Evolutionary conservation across 371 early-diverging fungal genomes (phyloP).

Genomic region (Rhizopus stolonifer): DNA sequence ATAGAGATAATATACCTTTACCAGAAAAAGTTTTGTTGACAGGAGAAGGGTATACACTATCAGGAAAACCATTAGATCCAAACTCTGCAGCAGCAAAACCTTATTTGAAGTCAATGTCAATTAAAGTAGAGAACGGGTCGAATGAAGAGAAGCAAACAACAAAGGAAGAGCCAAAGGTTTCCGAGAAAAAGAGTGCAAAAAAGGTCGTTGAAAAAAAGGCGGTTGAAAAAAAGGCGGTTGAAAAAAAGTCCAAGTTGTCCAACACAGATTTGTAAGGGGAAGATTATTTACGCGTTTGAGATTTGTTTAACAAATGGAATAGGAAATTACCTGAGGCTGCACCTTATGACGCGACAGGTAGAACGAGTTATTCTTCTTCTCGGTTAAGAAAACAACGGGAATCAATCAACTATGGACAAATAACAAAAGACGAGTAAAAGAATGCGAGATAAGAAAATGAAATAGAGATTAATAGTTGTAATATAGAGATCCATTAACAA

Average conservation of each 20-base stretch:
- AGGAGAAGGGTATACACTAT: slow-evolving; percentile 86
- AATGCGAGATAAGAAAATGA: not conserved
- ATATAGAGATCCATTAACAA: slow-evolving; percentile 70
- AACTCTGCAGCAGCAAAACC: slow-evolving; percentile 83
- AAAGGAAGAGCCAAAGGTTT: slow-evolving; percentile 1
- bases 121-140: not conserved
- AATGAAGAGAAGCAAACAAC: slow-evolving; percentile 7
- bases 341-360: slow-evolving; percentile 43
- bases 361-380: slow-evolving; percentile 45
- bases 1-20: slow-evolving; percentile 74
- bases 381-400: slow-evolving; percentile 41
- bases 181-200: not conserved
- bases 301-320: too few species aligned
- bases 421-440: slow-evolving; percentile 40
- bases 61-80: slow-evolving; percentile 85
- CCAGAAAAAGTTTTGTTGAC: slow-evolving; percentile 77
- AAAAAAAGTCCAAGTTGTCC: too few species aligned
- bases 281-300: too few species aligned
- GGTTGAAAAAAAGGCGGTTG: too few species aligned
- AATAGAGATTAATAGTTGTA: not conserved
- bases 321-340: too few species aligned
- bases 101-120: slow-evolving; percentile 53
- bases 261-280: too few species aligned
- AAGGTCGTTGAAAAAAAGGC: too few species aligned
- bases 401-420: slow-evolving; percentile 35